These are phyloP conservation scores for Umbelopsis sp. DNA, from an alignment of 371 early-diverging fungal species.

Conservation along the genomic window DNA sequence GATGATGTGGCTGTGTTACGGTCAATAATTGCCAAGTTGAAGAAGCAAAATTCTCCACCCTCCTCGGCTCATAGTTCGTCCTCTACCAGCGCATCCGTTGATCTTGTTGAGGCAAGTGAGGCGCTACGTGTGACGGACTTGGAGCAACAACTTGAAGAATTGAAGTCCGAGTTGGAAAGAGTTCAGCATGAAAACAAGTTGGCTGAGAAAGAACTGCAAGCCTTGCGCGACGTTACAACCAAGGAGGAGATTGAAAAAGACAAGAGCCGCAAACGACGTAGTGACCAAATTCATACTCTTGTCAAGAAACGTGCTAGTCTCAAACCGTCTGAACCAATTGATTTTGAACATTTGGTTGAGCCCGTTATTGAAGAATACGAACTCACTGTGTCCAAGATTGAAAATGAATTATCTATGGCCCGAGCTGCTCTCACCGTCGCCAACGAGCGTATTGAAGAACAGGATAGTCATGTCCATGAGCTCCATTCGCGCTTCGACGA, in stretches of 20 bases:
- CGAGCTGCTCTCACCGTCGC: slow-evolving; percentile 56
- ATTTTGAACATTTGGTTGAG: slow-evolving; percentile 65
- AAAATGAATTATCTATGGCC: slow-evolving; percentile 59
- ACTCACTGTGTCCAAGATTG: slow-evolving; percentile 60
- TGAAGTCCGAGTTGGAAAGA: slow-evolving; percentile 41
- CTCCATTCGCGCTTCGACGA: slow-evolving; percentile 29
- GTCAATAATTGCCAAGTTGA: slow-evolving; percentile 59
- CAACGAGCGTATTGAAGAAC: slow-evolving; percentile 49
- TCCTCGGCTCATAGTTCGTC: slow-evolving; percentile 32
- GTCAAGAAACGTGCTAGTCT: slow-evolving; percentile 4
- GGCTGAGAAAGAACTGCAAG: slow-evolving; percentile 41
- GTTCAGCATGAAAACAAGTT: slow-evolving; percentile 40
- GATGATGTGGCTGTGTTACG: slow-evolving; percentile 64
- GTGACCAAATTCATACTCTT: neutral
- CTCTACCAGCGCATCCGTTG: slow-evolving; percentile 34
- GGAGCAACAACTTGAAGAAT: slow-evolving; percentile 47
- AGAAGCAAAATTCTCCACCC: slow-evolving; percentile 38
- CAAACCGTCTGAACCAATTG: slow-evolving; percentile 14
- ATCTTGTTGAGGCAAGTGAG: slow-evolving; percentile 20
- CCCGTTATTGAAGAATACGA: slow-evolving; percentile 74
- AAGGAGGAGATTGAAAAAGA: neutral
- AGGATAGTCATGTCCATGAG: slow-evolving; percentile 45
- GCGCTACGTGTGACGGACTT: slow-evolving; percentile 38
- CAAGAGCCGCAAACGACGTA: slow-evolving; percentile 4
- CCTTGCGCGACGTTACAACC: slow-evolving; percentile 20